Conservation (phyloP, 164 flowering plant species). For the Nymphaea thermarum region DNA sequence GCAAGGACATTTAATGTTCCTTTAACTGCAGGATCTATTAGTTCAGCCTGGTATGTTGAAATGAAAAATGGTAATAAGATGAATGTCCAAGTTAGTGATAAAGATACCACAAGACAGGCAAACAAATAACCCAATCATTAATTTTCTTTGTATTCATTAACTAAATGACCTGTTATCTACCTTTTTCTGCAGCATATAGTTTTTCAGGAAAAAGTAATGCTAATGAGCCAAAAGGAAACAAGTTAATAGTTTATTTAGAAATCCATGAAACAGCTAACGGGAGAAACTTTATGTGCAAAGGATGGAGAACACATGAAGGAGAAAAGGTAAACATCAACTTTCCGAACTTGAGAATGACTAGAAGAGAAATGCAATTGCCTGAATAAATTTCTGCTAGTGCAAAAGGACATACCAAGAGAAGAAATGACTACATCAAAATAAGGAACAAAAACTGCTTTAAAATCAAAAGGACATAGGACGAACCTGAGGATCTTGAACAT, state of each 20-base stretch:
- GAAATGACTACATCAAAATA: background rate
- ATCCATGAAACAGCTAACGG: background rate
- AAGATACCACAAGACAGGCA: background rate
- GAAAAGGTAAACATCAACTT: too few relatives aligned
- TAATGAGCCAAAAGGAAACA: background rate
- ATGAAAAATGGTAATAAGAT: background rate
- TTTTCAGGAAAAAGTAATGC: background rate
- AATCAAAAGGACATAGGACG: background rate
- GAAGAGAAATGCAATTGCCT: background rate
- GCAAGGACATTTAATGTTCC: conserved; percentile 57
- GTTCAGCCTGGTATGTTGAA: conserved; percentile 28
- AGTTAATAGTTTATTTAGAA: background rate
- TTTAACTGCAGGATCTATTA: conserved; percentile 52
- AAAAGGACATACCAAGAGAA: background rate
- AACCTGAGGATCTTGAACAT: conserved; percentile 5
- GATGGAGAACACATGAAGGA: background rate
- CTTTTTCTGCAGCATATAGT: background rate
- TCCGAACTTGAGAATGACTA: too few relatives aligned
- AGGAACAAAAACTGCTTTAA: background rate
- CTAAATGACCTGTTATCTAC: background rate
- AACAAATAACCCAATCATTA: too few relatives aligned
- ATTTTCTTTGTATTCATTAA: too few relatives aligned
- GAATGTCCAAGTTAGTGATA: too few relatives aligned
- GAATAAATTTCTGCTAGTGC: background rate
- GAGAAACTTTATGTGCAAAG: background rate